Evolutionary conservation across 176 grass and related monocot genomes (phyloP).

Genomic region (Musa troglodytarum): DNA sequence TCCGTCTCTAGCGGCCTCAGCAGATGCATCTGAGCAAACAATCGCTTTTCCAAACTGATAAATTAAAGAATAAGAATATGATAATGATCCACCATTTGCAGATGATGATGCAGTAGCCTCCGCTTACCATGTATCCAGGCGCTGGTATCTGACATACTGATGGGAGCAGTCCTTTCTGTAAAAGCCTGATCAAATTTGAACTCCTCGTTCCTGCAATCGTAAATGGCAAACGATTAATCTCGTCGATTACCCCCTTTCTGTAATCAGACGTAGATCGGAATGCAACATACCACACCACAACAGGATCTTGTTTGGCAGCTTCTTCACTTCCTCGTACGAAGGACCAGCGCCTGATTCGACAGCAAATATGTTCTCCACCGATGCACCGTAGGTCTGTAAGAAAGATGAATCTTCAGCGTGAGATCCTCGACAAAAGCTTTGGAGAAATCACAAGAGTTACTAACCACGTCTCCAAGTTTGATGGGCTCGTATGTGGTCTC

Average conservation of each 20-base stretch:
- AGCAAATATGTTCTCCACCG: constrained; percentile 53
- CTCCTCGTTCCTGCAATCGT: constrained; percentile 53
- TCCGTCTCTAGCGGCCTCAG: constrained; percentile 61
- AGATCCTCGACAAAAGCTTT: background rate
- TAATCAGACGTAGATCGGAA: background rate
- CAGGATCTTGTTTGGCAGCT: constrained; percentile 66
- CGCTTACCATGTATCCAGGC: constrained; percentile 73
- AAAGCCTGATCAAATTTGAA: constrained; percentile 60
- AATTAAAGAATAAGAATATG: too few species aligned
- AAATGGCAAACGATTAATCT: background rate
- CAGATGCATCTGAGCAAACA: constrained; percentile 60
- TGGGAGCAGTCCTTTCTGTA: constrained; percentile 49
- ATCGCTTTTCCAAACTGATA: constrained; percentile 69
- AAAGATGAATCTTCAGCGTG: background rate
- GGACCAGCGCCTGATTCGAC: constrained; percentile 44
- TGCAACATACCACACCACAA: constrained; percentile 73
- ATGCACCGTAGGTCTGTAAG: constrained; percentile 43
- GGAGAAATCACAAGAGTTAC: background rate
- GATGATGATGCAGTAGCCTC: background rate
- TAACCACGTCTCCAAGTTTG: constrained; percentile 55
- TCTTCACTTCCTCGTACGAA: constrained; percentile 56
- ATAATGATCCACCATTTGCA: background rate
- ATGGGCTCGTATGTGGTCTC: constrained; percentile 69
- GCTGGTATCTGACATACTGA: constrained; percentile 59
- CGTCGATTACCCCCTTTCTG: too few species aligned